These are phyloP conservation scores for Xenosphaeropsis pyriputrescens DNA, from an alignment of 2,329 filamentous ascomycete species.

Conservation along the genomic window DNA sequence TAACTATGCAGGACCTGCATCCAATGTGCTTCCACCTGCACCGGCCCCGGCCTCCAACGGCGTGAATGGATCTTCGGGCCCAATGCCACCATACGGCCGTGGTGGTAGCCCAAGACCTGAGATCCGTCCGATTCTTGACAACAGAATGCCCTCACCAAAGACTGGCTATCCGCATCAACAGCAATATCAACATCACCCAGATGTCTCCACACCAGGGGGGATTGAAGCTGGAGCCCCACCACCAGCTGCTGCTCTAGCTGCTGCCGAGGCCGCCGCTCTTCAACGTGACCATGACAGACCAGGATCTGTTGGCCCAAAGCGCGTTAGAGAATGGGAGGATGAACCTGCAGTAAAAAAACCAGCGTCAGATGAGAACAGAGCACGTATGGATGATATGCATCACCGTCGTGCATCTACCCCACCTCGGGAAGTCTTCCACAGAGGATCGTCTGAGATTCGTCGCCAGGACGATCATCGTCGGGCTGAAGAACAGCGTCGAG, in stretches of 20 bases:
- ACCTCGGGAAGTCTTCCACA: slow-evolving; percentile 52
- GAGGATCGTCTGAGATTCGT: slow-evolving; percentile 60
- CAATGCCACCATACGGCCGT: slow-evolving; percentile 57
- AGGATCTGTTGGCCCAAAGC: slow-evolving; percentile 66
- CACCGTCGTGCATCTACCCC: slow-evolving; percentile 69
- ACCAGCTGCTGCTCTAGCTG: slow-evolving; percentile 48
- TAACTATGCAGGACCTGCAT: slow-evolving; percentile 36
- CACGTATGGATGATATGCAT: slow-evolving; percentile 71
- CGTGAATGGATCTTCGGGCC: slow-evolving; percentile 15
- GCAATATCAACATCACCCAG: slow-evolving; percentile 56
- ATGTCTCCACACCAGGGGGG: slow-evolving; percentile 22
- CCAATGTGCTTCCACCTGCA: slow-evolving; percentile 25
- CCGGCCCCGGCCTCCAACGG: slow-evolving; percentile 19
- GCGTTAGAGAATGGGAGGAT: slow-evolving; percentile 85
- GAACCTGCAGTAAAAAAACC: slow-evolving; percentile 64
- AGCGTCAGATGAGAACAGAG: slow-evolving; percentile 75
- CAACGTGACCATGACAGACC: slow-evolving; percentile 60
- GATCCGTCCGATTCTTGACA: slow-evolving; percentile 68
- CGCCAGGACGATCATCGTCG: slow-evolving; percentile 49
- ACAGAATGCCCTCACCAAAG: slow-evolving; percentile 81
- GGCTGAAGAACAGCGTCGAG: slow-evolving; percentile 55
- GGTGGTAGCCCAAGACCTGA: slow-evolving; percentile 73
- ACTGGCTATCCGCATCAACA: slow-evolving; percentile 72
- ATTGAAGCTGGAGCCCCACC: slow-evolving; percentile 47
- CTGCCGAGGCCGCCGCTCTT: slow-evolving; percentile 52